Conservation (phyloP, 208 protist species). For the Naegleria lovaniensis region DNA sequence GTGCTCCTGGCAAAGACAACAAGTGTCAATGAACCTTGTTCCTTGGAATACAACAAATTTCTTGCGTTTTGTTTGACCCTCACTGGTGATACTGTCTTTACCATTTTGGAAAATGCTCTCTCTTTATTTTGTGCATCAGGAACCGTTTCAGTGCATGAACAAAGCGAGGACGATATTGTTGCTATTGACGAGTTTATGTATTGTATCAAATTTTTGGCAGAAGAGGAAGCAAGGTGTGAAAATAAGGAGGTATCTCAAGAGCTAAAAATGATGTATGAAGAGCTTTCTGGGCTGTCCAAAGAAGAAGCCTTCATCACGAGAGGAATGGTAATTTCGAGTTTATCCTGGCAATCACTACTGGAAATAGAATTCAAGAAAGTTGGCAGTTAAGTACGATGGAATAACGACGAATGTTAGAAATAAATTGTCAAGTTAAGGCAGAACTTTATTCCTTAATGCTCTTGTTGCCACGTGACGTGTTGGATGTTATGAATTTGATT, state of each 20-base stretch:
- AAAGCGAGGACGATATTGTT: background rate
- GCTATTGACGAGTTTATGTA: background rate
- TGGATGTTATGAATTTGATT: conserved; percentile 2
- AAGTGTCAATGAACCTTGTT: background rate
- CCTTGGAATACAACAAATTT: background rate
- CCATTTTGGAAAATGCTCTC: background rate
- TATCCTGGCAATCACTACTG: background rate
- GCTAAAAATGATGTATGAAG: background rate
- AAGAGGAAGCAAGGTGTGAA: background rate
- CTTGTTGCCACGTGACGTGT: background rate
- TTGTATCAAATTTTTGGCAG: background rate
- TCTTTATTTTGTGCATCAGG: background rate
- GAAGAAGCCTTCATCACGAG: background rate
- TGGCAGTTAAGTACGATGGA: background rate
- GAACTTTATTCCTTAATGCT: no score
- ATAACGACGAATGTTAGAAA: background rate
- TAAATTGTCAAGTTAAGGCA: no score
- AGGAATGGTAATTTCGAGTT: background rate
- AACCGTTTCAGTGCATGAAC: background rate
- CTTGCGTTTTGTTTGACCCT: background rate
- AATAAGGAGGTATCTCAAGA: background rate
- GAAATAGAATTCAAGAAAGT: background rate
- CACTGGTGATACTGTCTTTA: background rate
- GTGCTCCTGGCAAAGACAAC: background rate
- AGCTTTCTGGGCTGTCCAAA: background rate